Evolutionary conservation across 805 yeast species (phyloP), one percentile per base, ranked within the genome.

Genomic region (Ogataea allantospora): DNA sequence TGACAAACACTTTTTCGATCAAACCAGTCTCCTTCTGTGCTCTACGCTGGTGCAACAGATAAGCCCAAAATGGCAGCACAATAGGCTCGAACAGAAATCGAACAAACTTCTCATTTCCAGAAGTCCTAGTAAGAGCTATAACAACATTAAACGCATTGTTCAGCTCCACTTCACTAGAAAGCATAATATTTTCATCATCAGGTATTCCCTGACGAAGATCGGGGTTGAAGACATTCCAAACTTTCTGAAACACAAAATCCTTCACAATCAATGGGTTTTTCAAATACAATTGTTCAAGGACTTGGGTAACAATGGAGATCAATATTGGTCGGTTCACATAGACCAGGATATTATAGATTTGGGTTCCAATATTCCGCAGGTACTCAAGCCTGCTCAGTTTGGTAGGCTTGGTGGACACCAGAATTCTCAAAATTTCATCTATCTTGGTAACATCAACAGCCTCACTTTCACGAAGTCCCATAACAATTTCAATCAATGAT

Each of bases 381-480:
- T 87, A 91, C 0, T 56, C 67, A 0, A 54, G 58, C 0, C 78
- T 65, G 1, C 68, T 38, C 7, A 81, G 52, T 0, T 54, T 51
- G 31, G 60, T 63, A 0, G 97, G 96, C 43, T 79, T 80, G 12
- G 80, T 61, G n/a, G 42, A 38, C 19, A 83, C 56, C 11, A 91
- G 57, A 2, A 87, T 69, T 27, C 71, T 73, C n/a, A 84, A 76
- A 1, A 86, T 83, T 40, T 80, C 75, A 18, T 77, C 78, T 32
- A 86, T 67, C 47, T 78, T 83, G 21, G 76, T 78, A n/a, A 79
- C 60, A 45, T 79, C 80, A 10, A 88, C 60, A 9, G 77, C 79
- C 39, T 83, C 91, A 37, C 71, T 69, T 27, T 87, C 95, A 40
- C 96, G 67, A 17, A 85, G 66, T 0, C 95, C 95, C 10, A 84